Evolutionary conservation across 2,329 filamentous ascomycete species (phyloP).

Genomic region (Hymenoscyphus fructigenus): DNA sequence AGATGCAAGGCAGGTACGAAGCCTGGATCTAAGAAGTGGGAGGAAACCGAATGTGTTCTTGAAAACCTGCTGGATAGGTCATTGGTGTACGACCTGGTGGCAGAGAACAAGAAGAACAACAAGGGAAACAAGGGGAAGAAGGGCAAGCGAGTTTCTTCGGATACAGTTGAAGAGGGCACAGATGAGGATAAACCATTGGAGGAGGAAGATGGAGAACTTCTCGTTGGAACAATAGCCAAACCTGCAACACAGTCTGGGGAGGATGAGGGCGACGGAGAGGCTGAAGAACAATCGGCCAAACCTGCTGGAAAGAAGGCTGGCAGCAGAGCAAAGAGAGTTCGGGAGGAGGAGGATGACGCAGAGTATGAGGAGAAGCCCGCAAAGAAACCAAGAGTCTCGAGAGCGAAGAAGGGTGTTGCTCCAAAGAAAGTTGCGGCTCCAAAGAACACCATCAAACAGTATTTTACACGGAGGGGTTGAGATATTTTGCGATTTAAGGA

Average conservation of each 20-base stretch:
- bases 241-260: too few species aligned
- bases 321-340: neutral
- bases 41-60: constrained; percentile 57
- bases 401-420: neutral
- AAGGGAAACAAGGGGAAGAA: too few species aligned
- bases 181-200: too few species aligned
- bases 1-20: constrained; percentile 52
- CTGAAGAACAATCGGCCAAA: too few species aligned
- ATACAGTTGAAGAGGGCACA: neutral
- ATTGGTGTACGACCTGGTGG: constrained; percentile 47
- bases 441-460: neutral
- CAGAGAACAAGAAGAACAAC: neutral
- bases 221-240: too few species aligned
- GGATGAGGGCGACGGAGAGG: too few species aligned
- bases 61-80: constrained; percentile 55
- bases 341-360: neutral
- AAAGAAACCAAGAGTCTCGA: neutral
- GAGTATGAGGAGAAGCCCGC: neutral
- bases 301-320: neutral
- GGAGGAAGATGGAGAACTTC: too few species aligned
- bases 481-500: neutral
- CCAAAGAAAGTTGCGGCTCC: neutral
- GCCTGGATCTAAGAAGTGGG: constrained; percentile 60
- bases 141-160: neutral
- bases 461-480: neutral